phyloP scores from a whole-genome alignment of 139 green algal species.

The Pleodorina starrii region DNA sequence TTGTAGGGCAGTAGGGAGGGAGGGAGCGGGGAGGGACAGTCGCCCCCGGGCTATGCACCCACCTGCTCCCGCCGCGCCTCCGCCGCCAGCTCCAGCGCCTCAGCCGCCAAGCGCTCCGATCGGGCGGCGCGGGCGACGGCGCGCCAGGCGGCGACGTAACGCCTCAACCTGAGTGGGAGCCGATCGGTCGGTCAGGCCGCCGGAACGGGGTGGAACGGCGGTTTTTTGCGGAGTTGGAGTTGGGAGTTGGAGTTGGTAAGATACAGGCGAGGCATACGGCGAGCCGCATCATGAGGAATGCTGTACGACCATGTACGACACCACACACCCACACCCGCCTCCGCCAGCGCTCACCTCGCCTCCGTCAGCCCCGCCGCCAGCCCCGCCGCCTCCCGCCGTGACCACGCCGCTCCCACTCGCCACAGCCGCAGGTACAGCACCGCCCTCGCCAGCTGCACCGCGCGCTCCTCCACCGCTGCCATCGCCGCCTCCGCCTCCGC shows the following conservation, averaged over 20 bases:
- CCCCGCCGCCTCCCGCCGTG: neutral
- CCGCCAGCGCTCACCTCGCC: neutral
- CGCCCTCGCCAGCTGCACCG: constrained; percentile 1
- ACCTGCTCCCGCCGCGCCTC: neutral
- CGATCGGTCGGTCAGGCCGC: too few species aligned
- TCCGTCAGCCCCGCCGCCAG: neutral
- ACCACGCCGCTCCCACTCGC: neutral
- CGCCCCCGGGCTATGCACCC: too few species aligned
- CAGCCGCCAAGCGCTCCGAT: constrained; percentile 4
- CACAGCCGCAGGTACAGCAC: constrained; percentile 29
- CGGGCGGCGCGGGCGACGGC: neutral
- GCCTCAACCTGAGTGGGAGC: neutral
- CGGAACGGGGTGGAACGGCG: too few species aligned
- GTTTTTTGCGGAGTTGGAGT: too few species aligned
- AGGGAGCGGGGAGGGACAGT: too few species aligned
- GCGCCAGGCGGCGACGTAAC: neutral
- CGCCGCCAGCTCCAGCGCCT: constrained; percentile 36
- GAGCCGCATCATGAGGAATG: too few species aligned
- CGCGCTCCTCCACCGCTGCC: neutral
- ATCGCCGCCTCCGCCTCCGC: constrained; percentile 18
- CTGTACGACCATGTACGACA: too few species aligned
- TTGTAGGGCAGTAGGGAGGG: too few species aligned
- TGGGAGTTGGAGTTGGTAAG: too few species aligned
- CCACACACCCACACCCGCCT: too few species aligned
- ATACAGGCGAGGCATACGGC: too few species aligned